Conservation (phyloP, 805 yeast species). For the Saccharomycopsis vini region DNA sequence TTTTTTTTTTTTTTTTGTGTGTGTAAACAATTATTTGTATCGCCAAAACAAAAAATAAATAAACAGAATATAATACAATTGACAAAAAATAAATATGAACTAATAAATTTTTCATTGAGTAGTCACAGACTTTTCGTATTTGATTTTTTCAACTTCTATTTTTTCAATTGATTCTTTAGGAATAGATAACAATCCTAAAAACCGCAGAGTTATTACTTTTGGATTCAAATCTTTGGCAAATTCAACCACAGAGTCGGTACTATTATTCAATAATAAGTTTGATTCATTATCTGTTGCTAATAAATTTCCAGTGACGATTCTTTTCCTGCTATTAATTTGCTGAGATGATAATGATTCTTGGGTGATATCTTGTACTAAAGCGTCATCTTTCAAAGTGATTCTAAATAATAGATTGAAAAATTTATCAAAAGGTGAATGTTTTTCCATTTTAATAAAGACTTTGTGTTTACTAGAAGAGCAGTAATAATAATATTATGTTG, state of each 20-base stretch:
- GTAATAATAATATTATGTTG: no score
- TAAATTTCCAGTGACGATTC: slow-evolving; percentile 8
- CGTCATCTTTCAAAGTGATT: slow-evolving; percentile 10
- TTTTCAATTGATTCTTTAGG: slow-evolving; percentile 12
- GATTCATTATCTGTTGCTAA: slow-evolving; percentile 11
- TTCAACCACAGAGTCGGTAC: slow-evolving; percentile 1
- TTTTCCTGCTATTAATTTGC: background rate
- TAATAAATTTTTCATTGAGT: no score
- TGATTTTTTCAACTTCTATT: slow-evolving; percentile 11
- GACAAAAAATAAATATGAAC: background rate
- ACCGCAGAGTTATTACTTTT: background rate
- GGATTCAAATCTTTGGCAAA: background rate
- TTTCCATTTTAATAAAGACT: no score
- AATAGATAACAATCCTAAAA: slow-evolving; percentile 14
- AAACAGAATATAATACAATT: background rate
- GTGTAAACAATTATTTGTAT: no score
- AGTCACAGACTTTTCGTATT: slow-evolving; percentile 14
- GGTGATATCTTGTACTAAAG: no score
- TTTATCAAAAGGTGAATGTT: slow-evolving; percentile 11
- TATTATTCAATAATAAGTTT: slow-evolving; percentile 6
- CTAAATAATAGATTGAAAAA: slow-evolving; percentile 8
- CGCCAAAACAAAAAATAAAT: no score
- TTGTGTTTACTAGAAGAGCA: no score
- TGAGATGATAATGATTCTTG: background rate
- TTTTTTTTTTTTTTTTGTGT: no score